Conservation (phyloP, 768 basidiomycete species). For the Macrolepiota albuminosa region DNA sequence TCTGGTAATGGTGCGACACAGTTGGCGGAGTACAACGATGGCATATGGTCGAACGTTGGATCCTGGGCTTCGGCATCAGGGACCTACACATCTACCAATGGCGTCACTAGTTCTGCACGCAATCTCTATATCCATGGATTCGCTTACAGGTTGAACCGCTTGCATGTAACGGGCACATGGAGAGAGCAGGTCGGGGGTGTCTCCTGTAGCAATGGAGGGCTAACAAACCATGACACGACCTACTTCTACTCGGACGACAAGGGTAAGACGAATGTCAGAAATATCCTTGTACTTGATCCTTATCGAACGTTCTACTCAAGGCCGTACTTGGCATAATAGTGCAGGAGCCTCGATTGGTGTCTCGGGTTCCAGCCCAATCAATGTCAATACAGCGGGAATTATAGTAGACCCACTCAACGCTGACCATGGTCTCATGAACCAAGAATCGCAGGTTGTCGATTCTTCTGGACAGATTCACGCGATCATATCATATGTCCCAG, state of each 20-base stretch:
- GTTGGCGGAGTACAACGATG: conserved; percentile 38
- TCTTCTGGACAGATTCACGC: conserved; percentile 39
- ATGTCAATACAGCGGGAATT: conserved; percentile 39
- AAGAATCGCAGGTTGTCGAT: conserved; percentile 45
- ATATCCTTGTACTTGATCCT: neutral
- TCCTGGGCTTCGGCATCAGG: conserved; percentile 42
- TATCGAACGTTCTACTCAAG: conserved; percentile 16
- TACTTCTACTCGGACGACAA: conserved; percentile 44
- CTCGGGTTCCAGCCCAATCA: conserved; percentile 36
- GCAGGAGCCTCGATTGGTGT: conserved; percentile 33
- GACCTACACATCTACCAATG: conserved; percentile 38
- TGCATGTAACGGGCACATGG: conserved; percentile 45
- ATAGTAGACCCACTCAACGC: conserved; percentile 40
- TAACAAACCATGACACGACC: conserved; percentile 45
- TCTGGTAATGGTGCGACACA: conserved; percentile 45
- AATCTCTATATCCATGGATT: conserved; percentile 47
- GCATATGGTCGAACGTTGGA: conserved; percentile 39
- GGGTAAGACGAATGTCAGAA: conserved; percentile 20
- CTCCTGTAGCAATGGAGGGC: conserved; percentile 35
- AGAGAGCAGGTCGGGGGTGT: conserved; percentile 39
- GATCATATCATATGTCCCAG: conserved; percentile 46
- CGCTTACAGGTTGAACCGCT: conserved; percentile 31
- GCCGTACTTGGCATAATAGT: conserved; percentile 41
- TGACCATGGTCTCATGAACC: conserved; percentile 49
- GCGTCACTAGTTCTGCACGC: conserved; percentile 33